Base-by-base conservation (phyloP, 352 stramenopile genomes). In the Aphanomyces euteiches region DNA sequence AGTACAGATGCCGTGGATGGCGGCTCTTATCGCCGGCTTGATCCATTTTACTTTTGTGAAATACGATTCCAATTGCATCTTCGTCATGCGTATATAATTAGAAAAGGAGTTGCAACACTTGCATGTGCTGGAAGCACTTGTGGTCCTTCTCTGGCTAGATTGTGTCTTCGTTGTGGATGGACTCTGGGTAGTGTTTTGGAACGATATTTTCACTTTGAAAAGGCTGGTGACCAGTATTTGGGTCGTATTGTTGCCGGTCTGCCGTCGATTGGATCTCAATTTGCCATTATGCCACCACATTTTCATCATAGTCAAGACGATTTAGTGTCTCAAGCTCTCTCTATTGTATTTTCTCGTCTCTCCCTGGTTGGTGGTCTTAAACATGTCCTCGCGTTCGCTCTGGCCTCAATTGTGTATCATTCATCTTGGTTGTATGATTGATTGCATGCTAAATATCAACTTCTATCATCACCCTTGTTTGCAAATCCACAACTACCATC, bases 31-130 rank as follows among this genome's bases (percentile, higher is more conserved):
- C 43, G 4, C 69, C 76, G 12, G 47, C 21, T 53, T 83, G 70
- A 34, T 83, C 72, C 6, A 74, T 80, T 47, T 81, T 79, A 68
- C 75, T 79, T 34, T 83, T 69, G 0, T 73, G 67, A 43, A 81
- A 83, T 56, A 74, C 79, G 0, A 81, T 69, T 21, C 72, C 67
- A 1, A 79, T 47, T 6, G 77, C 72, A 66, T 83, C 75, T 19
- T 77, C 73, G 0, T 59, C 39, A 66, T n/a, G n/a, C 54, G 8
- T 15, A 60, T 60, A 19, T n/a, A 36, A 68, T 74, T 47, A 17
- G 64, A 4, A 75, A 75, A 61, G 56, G 64, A 1, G 34, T 67
- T 4, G 67, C 72, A 12, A 73, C 72, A 17, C 73, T 70, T 48
- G 5, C 58, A 3, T 72, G 48, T 34, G 64, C 54, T 61, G 61